Percentiles rank a stretch among this genome's conserved stretches.
Conservation (phyloP, 495 filamentous ascomycete species). For the Durotheca rogersii region DNA sequence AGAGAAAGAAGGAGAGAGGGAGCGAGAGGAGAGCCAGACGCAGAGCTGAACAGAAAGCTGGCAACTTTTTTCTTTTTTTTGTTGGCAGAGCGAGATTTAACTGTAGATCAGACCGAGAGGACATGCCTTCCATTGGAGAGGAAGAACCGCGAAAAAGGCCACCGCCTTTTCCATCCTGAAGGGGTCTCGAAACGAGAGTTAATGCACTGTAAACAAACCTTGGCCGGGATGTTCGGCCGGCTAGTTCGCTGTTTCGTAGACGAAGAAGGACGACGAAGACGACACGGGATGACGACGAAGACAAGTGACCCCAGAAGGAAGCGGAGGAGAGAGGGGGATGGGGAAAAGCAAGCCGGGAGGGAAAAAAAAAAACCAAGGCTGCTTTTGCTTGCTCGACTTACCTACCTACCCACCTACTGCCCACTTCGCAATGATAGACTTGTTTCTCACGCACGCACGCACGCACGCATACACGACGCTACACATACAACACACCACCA, state of each 20-base stretch:
- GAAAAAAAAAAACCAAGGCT: conserved; percentile 1
- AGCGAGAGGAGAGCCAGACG: conserved; percentile 1
- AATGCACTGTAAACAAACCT: conserved; percentile 8
- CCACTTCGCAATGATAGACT: conserved; percentile 30
- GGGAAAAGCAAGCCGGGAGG: conserved; percentile 24
- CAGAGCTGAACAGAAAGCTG: neutral
- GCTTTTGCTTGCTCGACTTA: no score
- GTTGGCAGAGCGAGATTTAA: no score
- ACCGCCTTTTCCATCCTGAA: no score
- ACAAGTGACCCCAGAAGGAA: conserved; percentile 7
- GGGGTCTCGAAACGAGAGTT: neutral
- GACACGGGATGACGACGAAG: no score
- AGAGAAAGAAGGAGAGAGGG: conserved; percentile 11
- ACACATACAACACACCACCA: conserved; percentile 6
- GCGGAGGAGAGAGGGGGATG: conserved; percentile 19
- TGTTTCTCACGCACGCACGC: conserved; percentile 15
- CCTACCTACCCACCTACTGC: no score
- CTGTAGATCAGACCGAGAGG: no score
- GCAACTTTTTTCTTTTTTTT: neutral
- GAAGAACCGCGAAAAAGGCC: no score
- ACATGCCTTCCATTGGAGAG: no score
- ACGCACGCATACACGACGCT: no score
- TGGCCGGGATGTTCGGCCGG: conserved; percentile 5
- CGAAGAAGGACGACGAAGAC: no score
- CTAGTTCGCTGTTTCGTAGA: conserved; percentile 23